A percentile compares a stretch with the other conserved stretches of the same genome.
phyloP scores from a whole-genome alignment of 495 filamentous ascomycete genomes.

The Penicillium verhagenii region DNA sequence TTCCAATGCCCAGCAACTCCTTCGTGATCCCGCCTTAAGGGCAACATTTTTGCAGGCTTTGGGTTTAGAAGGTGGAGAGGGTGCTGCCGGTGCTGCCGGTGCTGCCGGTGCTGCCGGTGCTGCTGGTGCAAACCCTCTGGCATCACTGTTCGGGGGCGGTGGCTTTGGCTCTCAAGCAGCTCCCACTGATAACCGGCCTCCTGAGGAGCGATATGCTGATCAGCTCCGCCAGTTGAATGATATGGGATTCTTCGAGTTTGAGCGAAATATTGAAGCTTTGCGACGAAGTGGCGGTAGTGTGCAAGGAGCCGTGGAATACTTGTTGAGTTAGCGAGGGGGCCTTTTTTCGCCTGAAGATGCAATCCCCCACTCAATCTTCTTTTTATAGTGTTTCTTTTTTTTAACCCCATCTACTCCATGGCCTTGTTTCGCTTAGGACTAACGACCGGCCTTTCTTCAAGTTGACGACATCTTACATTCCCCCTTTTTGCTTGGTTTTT shows the following conservation, averaged over 20 bases:
- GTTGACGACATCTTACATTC: slow-evolving; percentile 15
- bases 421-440: slow-evolving; percentile 11
- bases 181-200: slow-evolving; percentile 77
- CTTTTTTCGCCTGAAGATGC: too few relatives aligned
- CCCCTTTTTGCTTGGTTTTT: slow-evolving; percentile 11
- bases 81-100: too few relatives aligned
- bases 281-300: slow-evolving; percentile 90
- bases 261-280: slow-evolving; percentile 85
- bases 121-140: slow-evolving; percentile 35
- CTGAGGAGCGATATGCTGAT: slow-evolving; percentile 88
- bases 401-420: slow-evolving; percentile 18
- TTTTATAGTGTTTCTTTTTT: slow-evolving; percentile 4
- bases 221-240: slow-evolving; percentile 94
- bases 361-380: not conserved
- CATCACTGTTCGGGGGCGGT: slow-evolving; percentile 41
- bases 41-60: slow-evolving; percentile 49
- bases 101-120: too few relatives aligned
- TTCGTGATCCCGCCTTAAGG: slow-evolving; percentile 49
- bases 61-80: slow-evolving; percentile 31
- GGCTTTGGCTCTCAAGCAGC: slow-evolving; percentile 43
- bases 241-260: slow-evolving; percentile 98
- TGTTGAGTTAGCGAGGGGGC: slow-evolving; percentile 48
- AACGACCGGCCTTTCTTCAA: slow-evolving; percentile 8
- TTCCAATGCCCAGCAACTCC: slow-evolving; percentile 46
- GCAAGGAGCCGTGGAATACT: slow-evolving; percentile 87